Evolutionary conservation across 2,329 filamentous ascomycete species (phyloP).

Genomic region (Microdochium paspali): DNA sequence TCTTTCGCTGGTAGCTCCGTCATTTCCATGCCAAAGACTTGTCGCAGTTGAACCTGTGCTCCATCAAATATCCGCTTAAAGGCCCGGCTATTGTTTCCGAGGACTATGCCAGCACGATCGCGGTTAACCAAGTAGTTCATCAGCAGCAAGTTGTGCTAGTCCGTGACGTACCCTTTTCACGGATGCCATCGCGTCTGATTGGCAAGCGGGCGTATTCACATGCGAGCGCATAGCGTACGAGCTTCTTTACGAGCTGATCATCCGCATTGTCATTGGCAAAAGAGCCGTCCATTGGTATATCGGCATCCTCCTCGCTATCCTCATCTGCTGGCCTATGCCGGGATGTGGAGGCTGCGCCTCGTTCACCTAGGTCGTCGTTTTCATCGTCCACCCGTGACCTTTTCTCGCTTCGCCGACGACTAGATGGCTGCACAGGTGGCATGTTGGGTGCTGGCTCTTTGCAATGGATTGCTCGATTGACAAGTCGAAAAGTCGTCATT

Average conservation of each 20-base stretch:
- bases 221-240: constrained; percentile 59
- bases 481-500: background rate
- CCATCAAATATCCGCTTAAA: constrained; percentile 71
- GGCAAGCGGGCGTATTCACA: constrained; percentile 54
- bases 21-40: constrained; percentile 87
- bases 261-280: constrained; percentile 25
- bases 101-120: too few species aligned
- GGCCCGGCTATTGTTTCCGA: constrained; percentile 57
- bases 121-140: too few species aligned
- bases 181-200: constrained; percentile 53
- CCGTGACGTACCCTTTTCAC: constrained; percentile 44
- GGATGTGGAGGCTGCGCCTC: constrained; percentile 9
- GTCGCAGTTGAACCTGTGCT: constrained; percentile 63
- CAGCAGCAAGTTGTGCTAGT: background rate
- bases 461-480: background rate
- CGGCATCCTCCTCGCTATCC: constrained; percentile 12
- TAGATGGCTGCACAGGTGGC: constrained; percentile 14
- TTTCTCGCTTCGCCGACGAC: constrained; percentile 14
- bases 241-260: constrained; percentile 50
- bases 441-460: constrained; percentile 6
- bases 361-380: constrained; percentile 22
- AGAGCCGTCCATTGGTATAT: constrained; percentile 10
- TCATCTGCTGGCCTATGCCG: constrained; percentile 24
- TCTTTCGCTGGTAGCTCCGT: constrained; percentile 73
- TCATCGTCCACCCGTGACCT: constrained; percentile 22